Percentiles rank a stretch among this genome's conserved stretches.
Conservation (phyloP, 208 protist genomes). For the Leishmania guyanensis region DNA sequence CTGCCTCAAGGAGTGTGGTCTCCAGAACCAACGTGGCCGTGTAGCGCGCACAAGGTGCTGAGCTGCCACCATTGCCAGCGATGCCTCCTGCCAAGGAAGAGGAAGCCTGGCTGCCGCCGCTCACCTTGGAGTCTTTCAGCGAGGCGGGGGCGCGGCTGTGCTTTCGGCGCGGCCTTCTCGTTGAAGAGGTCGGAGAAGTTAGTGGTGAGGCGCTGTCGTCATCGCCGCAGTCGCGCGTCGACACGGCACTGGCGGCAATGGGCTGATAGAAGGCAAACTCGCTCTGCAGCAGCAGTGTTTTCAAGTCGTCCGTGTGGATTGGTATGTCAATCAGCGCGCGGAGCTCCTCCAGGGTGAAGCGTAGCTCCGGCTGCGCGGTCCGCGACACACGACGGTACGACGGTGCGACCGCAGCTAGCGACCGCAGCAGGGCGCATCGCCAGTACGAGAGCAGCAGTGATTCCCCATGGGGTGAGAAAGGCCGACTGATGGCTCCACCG, state of each 20-base stretch:
- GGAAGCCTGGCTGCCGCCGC: neutral
- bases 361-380: neutral
- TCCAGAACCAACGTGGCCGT: slow-evolving; percentile 21
- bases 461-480: slow-evolving; percentile 73
- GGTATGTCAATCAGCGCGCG: slow-evolving; percentile 31
- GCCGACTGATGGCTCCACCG: slow-evolving; percentile 61
- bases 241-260: neutral
- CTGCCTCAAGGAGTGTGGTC: slow-evolving; percentile 12
- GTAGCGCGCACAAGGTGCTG: slow-evolving; percentile 15
- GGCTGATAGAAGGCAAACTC: slow-evolving; percentile 34
- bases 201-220: slow-evolving; percentile 2
- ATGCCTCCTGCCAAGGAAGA: neutral
- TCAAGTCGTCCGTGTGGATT: slow-evolving; percentile 43
- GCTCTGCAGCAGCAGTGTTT: slow-evolving; percentile 32
- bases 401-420: slow-evolving; percentile 12
- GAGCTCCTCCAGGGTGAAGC: slow-evolving; percentile 29
- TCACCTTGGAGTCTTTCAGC: neutral
- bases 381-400: slow-evolving; percentile 15
- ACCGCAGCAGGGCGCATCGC: slow-evolving; percentile 38
- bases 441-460: slow-evolving; percentile 70
- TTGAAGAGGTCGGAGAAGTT: slow-evolving; percentile 1
- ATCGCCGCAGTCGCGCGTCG: neutral
- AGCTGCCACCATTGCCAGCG: neutral
- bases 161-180: neutral
- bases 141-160: neutral